These are phyloP conservation scores for Fusarium anthophilum DNA, from an alignment of 2,329 filamentous ascomycete genomes.

Conservation along the genomic window DNA sequence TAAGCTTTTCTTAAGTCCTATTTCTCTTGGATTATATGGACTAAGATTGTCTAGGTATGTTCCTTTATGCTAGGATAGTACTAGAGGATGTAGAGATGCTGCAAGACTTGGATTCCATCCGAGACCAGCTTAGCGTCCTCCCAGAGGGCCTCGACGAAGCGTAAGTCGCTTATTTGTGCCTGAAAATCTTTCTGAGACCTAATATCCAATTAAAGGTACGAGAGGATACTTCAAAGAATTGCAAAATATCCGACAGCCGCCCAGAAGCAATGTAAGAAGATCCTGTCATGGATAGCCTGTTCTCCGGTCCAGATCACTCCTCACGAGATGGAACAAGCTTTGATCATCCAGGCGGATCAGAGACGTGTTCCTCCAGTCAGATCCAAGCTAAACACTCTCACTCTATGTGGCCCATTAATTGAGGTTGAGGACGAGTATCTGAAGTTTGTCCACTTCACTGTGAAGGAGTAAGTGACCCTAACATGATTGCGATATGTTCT, in stretches of 20 bases:
- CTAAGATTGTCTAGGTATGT: neutral
- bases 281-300: neutral
- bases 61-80: neutral
- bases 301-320: neutral
- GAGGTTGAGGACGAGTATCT: neutral
- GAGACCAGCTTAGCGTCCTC: neutral
- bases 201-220: neutral
- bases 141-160: neutral
- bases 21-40: too few species aligned
- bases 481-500: fast-evolving
- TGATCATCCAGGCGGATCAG: neutral
- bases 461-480: neutral
- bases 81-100: neutral
- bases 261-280: neutral
- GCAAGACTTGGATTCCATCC: neutral
- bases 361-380: neutral
- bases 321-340: neutral
- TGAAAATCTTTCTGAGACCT: neutral
- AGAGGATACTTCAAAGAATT: neutral
- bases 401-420: neutral
- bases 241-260: neutral
- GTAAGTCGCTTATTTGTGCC: neutral
- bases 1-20: neutral
- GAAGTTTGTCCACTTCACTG: neutral
- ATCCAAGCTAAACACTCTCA: fast-evolving